These are phyloP conservation scores for Fusarium sp. DNA, from an alignment of 2,329 filamentous ascomycete genomes.

Conservation along the genomic window DNA sequence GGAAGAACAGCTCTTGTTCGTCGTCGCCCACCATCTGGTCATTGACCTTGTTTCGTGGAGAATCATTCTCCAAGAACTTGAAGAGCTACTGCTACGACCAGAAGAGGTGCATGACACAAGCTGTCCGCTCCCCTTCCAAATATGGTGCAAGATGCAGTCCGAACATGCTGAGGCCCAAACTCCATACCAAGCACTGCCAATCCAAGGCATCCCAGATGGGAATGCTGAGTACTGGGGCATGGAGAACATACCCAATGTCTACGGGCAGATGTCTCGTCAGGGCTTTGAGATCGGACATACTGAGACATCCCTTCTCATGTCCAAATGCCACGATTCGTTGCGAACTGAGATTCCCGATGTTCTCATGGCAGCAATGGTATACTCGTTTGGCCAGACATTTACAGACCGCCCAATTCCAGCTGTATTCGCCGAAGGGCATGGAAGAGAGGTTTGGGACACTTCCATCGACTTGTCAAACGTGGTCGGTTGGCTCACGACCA, in stretches of 20 bases:
- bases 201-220: constrained; percentile 26
- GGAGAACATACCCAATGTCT: constrained; percentile 28
- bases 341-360: constrained; percentile 54
- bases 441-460: constrained; percentile 51
- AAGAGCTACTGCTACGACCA: constrained; percentile 52
- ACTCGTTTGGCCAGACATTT: constrained; percentile 50
- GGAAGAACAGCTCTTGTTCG: constrained; percentile 51
- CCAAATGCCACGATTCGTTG: constrained; percentile 44
- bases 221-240: constrained; percentile 49
- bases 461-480: constrained; percentile 51
- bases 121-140: constrained; percentile 52
- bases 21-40: constrained; percentile 56
- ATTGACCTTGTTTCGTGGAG: constrained; percentile 64
- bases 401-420: constrained; percentile 46
- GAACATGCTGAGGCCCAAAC: constrained; percentile 12
- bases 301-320: constrained; percentile 38
- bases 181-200: constrained; percentile 46
- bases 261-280: constrained; percentile 37
- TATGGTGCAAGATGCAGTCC: constrained; percentile 55
- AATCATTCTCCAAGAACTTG: constrained; percentile 53
- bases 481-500: constrained; percentile 57
- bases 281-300: constrained; percentile 32
- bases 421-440: constrained; percentile 55
- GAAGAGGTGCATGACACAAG: constrained; percentile 17
- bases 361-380: constrained; percentile 50